A percentile compares a stretch with the other conserved stretches of the same genome.
Conservation (phyloP, 441 rosid species). For the Bruguiera hainesii region DNA sequence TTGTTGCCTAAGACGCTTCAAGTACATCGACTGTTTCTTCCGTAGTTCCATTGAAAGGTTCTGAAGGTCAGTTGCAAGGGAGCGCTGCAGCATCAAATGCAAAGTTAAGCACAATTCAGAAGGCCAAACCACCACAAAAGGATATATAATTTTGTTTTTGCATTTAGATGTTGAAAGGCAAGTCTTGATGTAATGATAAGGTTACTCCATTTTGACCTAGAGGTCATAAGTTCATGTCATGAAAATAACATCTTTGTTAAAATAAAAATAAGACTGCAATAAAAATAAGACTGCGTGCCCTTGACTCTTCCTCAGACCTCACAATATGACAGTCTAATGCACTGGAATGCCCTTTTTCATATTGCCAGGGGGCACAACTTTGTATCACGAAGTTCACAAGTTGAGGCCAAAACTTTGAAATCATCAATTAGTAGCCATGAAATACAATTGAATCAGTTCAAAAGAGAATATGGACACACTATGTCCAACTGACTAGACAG, state of each 20-base stretch:
- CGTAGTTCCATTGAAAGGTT: slow-evolving; percentile 76
- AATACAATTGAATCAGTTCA: background rate
- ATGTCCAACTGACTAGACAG: background rate
- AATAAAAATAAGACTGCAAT: no score
- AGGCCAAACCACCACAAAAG: background rate
- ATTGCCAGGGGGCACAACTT: background rate
- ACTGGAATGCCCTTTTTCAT: no score
- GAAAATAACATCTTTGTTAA: no score
- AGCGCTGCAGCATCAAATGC: slow-evolving; percentile 45
- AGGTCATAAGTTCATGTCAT: no score
- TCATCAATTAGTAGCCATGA: background rate
- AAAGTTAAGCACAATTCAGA: slow-evolving; percentile 14
- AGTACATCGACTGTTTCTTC: slow-evolving; percentile 70
- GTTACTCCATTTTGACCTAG: no score
- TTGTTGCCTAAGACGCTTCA: slow-evolving; percentile 74
- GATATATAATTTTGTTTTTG: background rate
- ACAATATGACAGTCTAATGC: no score
- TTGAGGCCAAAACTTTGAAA: background rate
- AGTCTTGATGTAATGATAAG: no score
- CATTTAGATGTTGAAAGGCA: background rate
- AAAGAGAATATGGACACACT: background rate
- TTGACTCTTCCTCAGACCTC: no score
- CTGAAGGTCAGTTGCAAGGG: slow-evolving; percentile 87
- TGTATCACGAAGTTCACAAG: background rate
- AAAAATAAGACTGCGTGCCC: no score